Base-by-base conservation (phyloP, 768 basidiomycete species). In the Boletus sp. region DNA sequence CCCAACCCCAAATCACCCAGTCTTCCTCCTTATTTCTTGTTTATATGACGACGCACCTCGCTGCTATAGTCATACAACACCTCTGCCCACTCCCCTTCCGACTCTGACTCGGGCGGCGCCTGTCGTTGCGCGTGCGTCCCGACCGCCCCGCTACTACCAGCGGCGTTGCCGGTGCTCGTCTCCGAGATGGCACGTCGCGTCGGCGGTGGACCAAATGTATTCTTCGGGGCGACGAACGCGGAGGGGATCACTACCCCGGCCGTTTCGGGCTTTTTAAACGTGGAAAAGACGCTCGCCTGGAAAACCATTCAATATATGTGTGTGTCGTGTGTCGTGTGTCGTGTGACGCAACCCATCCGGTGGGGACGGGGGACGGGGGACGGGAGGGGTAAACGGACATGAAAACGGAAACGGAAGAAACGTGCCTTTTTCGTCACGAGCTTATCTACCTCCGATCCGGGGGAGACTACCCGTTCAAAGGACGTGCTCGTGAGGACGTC, bases 61-160 rank as follows among this genome's bases (percentile, higher is more conserved):
- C 88, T 84, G 40, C 72, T 72, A 72, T 88, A 92, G 55, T 88
- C 88, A 63, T 91, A 92, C 68, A 89, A 60, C 5, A 76, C 90
- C 61, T 90, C 83, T 15, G 82, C 88, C 90, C 90, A 92, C 56
- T 88, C 85, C 5, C 87, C 88, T 34, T 71, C 62, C 3, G 66
- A 14, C 27, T 32, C 43, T 7, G 29, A 64, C 57, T 74, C 74
- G 10, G 40, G 39, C 34, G 11, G n/a, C 23, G 25, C 4, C 34
- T 17, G 46, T 23, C 34, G 34, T 14, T 48, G 34, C 11, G 8
- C 7, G 13, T 6, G 47, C 13, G 14, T 14, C 14, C 25, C 21
- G 11, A 47, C 8, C 40, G 21, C 19, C n/a, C 47, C 15, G 15
- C 39, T 23, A 3, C 27, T 32, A 53, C 51, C 33, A 1, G 61